Percentiles rank a stretch among this genome's conserved stretches.
phyloP scores from a whole-genome alignment of 257 asterid species.

The Henckelia pumila region DNA sequence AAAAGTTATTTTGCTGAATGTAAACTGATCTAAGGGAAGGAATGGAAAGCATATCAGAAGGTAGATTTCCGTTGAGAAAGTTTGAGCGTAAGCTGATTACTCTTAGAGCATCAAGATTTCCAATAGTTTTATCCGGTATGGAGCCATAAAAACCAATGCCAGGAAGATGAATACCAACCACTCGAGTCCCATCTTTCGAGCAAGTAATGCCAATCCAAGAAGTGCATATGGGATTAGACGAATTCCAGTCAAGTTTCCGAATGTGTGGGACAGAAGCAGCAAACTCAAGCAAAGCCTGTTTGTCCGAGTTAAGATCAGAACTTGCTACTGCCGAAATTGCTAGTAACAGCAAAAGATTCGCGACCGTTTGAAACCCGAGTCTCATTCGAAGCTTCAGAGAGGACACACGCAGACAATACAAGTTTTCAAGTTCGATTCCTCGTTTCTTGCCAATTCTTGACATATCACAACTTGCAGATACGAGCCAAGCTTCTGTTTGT shows the following conservation, averaged over 20 bases:
- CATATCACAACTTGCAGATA: background rate
- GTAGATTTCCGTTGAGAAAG: conserved; percentile 57
- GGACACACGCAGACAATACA: background rate
- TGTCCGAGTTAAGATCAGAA: conserved; percentile 62
- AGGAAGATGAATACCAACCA: conserved; percentile 67
- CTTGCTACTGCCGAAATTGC: conserved; percentile 25
- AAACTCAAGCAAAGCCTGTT: conserved; percentile 61
- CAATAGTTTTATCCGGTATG: conserved; percentile 57
- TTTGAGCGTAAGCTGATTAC: conserved; percentile 76
- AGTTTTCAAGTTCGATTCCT: conserved; percentile 5
- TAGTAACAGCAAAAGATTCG: conserved; percentile 32
- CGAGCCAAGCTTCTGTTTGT: background rate
- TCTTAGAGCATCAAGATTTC: conserved; percentile 58
- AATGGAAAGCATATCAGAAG: conserved; percentile 60
- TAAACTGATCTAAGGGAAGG: conserved; percentile 60
- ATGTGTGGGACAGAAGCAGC: conserved; percentile 59
- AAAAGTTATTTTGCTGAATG: conserved; percentile 77
- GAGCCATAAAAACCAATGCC: conserved; percentile 75
- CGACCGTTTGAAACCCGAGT: conserved; percentile 28
- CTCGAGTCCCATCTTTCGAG: conserved; percentile 50
- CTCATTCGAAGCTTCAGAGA: conserved; percentile 39
- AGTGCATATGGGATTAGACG: conserved; percentile 40
- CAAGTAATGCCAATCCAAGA: conserved; percentile 85
- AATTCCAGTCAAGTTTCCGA: conserved; percentile 71
- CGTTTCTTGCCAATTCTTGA: conserved; percentile 12